These are phyloP conservation scores for Nepenthes alata DNA, from an alignment of 179 eudicot species.

Conservation along the genomic window DNA sequence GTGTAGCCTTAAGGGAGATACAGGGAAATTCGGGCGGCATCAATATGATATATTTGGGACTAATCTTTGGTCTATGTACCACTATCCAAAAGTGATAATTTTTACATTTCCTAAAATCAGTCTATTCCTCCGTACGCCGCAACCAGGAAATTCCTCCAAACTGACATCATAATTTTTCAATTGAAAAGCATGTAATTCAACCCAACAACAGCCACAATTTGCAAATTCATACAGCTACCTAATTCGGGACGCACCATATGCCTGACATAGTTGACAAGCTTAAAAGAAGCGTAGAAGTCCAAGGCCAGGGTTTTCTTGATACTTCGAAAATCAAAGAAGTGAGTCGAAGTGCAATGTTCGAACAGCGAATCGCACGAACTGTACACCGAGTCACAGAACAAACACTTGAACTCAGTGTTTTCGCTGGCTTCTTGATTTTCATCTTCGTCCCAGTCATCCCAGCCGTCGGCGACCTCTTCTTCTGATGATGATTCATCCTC, in stretches of 20 bases:
- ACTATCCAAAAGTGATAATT: not conserved
- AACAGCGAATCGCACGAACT: slow-evolving; percentile 28
- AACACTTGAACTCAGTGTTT: slow-evolving; percentile 35
- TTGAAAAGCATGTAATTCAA: too few species aligned
- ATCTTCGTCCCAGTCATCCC: slow-evolving; percentile 76
- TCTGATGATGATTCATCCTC: slow-evolving; percentile 14
- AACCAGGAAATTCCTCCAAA: too few species aligned
- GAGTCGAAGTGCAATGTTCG: slow-evolving; percentile 42
- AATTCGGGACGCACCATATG: slow-evolving; percentile 31
- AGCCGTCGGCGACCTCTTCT: slow-evolving; percentile 24
- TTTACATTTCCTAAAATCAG: too few species aligned
- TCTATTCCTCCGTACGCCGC: too few species aligned
- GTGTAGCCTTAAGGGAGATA: too few species aligned
- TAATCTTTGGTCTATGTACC: not conserved
- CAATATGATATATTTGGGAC: not conserved
- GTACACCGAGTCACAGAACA: slow-evolving; percentile 51
- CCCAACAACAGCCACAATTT: too few species aligned
- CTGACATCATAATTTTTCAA: too few species aligned
- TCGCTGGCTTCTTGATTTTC: slow-evolving; percentile 30
- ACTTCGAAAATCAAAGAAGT: slow-evolving; percentile 44
- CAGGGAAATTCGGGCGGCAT: too few species aligned
- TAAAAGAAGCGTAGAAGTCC: slow-evolving; percentile 71
- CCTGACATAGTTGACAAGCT: slow-evolving; percentile 75
- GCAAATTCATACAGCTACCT: too few species aligned
- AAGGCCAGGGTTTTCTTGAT: slow-evolving; percentile 32